Base-by-base conservation (phyloP, 139 green algal species). In the Chara braunii region DNA sequence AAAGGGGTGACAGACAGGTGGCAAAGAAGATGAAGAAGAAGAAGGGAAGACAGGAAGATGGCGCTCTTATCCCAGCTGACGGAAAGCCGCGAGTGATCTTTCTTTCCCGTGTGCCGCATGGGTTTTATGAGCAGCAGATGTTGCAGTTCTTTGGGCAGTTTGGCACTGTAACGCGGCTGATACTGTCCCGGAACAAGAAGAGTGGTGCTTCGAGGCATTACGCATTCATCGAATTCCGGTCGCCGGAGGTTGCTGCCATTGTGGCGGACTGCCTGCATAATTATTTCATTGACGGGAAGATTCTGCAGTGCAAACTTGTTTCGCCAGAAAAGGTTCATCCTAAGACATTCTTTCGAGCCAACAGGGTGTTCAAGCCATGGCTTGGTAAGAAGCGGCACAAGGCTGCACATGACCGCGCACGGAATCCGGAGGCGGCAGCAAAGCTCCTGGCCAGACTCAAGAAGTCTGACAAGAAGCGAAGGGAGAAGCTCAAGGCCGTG, bases 101-200 rank as follows among this genome's bases (percentile, higher is more conserved):
- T 57, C 30, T 83, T 30, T 66, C 68, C 2, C 69, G 64, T 31
- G 35, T 84, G 11, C 78, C 78, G 36, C 78, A 84, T 58, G 78
- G 78, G 6, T 84, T 84, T 43, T 84, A 80, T 57, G 78, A 84
- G 43, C 26, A 72, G 12, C 52, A 84, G 36, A 75, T 83, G 77
- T 58, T 31, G 3, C 57, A 37, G 7, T 84, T 79, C 51, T 82
- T 84, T 42, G 26, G 42, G 1, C 78, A 84, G 51, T 84, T 84
- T 55, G 78, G 78, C 1, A 60, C 58, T 4, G 62, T 84, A 18
- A 69, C 36, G 3, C 54, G 54, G 11, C 37, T 83, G 29, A 34
- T 48, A 4, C 22, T 84, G 4, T 74, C 53, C 8, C 63, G 78
- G 14, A 84, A 75, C 53, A 82, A 82, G 34, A 80, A 83, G 59